These are phyloP conservation scores for Waitea zeae DNA, from an alignment of 1,284 basidiomycete species.

Conservation along the genomic window DNA sequence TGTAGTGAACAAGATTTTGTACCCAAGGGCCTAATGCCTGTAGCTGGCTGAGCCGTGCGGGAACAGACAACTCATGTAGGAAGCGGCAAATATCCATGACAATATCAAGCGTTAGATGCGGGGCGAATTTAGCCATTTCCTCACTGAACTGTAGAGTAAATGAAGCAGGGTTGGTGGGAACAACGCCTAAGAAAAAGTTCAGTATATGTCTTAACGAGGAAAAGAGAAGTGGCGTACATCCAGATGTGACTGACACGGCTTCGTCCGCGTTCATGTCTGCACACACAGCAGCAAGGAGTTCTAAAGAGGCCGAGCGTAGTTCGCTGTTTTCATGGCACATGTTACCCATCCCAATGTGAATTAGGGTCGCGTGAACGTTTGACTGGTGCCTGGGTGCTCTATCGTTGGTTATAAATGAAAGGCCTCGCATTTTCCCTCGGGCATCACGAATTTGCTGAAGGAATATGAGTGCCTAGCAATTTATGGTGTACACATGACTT, in stretches of 20 bases:
- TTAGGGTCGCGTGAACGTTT: conserved; percentile 67
- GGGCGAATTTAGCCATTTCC: conserved; percentile 51
- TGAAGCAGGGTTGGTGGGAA: conserved; percentile 52
- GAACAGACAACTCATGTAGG: conserved; percentile 31
- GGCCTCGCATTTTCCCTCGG: conserved; percentile 47
- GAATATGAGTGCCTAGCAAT: background rate
- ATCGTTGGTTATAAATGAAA: conserved; percentile 37
- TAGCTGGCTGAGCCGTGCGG: conserved; percentile 53
- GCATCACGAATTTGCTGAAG: conserved; percentile 48
- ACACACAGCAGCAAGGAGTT: conserved; percentile 63
- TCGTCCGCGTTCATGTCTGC: conserved; percentile 65
- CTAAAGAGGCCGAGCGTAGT: conserved; percentile 62
- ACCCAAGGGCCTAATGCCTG: conserved; percentile 81
- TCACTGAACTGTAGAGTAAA: conserved; percentile 57
- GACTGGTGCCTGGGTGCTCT: conserved; percentile 56
- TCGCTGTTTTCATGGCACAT: conserved; percentile 57
- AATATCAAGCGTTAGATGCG: conserved; percentile 75
- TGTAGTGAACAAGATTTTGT: conserved; percentile 56
- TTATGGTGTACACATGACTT: background rate
- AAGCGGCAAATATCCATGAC: conserved; percentile 62
- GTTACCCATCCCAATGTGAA: conserved; percentile 71
- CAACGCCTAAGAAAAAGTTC: conserved; percentile 12
- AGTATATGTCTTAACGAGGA: background rate
- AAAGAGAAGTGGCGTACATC: conserved; percentile 28
- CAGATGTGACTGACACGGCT: conserved; percentile 43